Evolutionary conservation across 108 stramenopile species (phyloP), one percentile per base, ranked within the genome.

Genomic region (Nannochloropsis gaditana): DNA sequence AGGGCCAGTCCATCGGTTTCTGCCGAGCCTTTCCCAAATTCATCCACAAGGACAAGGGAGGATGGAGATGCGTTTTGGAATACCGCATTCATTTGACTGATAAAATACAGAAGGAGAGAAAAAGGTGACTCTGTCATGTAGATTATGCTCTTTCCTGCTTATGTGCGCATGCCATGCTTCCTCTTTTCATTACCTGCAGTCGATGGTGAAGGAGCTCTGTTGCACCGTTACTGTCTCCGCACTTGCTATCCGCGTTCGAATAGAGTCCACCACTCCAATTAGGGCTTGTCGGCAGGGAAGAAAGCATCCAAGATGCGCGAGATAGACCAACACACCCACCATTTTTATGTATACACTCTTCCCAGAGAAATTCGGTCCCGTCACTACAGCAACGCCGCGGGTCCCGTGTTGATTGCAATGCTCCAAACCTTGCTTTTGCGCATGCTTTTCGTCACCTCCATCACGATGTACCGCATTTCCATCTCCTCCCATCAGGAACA

Each of bases 11-110:
- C 97, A 43, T 96, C 96, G 8, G 95, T 91, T 5, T 96, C 96
- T 44, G 93, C 93, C 21, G 96, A 97, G 83, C 95, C 97, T 87
- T 98, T 98, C 9, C 97, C 97, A 88, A 98, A 97, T 89, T 98
- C 97, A 90, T 98, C 97, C 80, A 98, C 93, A 41, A 98, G 91
- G 50, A 97, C 95, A 21, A 97, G 92, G 41, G 95, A 92, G 41
- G 90, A 87, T 11, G 91, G 90, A 11, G 96, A 94, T n/a, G 83
- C 83, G 84, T 44, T 80, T 9, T 83, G 82, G 8, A 90, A 81
- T 88, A 91, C 90, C 8, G 84, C 83, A 2, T 86, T 45, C 41
- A 90, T 86, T 92, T 84, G 91, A 86, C 11, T 43, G 43, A 21
- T 43, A 21, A 79, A 21, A 47, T 9, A 42, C 79, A 17, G 21